Evolutionary conservation across 495 filamentous ascomycete genomes (phyloP).

Genomic region (Penicillium atrosanguineum): DNA sequence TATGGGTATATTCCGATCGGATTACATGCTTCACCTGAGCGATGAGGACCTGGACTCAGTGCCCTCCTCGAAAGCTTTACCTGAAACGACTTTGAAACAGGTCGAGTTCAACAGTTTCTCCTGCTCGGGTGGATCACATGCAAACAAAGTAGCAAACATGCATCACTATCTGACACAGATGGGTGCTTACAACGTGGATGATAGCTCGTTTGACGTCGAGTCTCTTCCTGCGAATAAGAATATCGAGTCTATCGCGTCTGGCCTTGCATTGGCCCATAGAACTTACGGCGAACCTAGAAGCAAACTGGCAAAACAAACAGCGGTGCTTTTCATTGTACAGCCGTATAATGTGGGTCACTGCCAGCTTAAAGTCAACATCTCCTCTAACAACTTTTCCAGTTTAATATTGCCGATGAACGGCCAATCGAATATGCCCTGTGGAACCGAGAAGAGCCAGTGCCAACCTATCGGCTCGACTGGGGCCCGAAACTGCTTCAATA

Average conservation of each 20-base stretch:
- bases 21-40: conserved; percentile 77
- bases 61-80: background rate
- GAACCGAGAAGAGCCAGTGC: conserved; percentile 51
- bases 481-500: conserved; percentile 53
- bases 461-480: conserved; percentile 58
- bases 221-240: conserved; percentile 63
- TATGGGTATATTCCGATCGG: conserved; percentile 83
- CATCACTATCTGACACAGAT: conserved; percentile 45
- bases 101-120: conserved; percentile 93
- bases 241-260: conserved; percentile 57
- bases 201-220: conserved; percentile 11
- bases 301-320: conserved; percentile 20
- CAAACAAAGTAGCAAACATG: conserved; percentile 60
- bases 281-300: conserved; percentile 54
- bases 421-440: conserved; percentile 41
- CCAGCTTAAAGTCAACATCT: background rate
- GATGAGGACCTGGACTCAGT: background rate
- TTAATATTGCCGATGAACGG: conserved; percentile 82
- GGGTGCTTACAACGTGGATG: conserved; percentile 19
- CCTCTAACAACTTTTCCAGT: conserved; percentile 12
- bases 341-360: conserved; percentile 52
- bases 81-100: conserved; percentile 61
- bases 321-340: conserved; percentile 77
- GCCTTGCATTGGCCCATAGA: conserved; percentile 62
- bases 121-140: conserved; percentile 69